Evolutionary conservation across 148 eudicot species (phyloP).

Genomic region (Cornus controversa): DNA sequence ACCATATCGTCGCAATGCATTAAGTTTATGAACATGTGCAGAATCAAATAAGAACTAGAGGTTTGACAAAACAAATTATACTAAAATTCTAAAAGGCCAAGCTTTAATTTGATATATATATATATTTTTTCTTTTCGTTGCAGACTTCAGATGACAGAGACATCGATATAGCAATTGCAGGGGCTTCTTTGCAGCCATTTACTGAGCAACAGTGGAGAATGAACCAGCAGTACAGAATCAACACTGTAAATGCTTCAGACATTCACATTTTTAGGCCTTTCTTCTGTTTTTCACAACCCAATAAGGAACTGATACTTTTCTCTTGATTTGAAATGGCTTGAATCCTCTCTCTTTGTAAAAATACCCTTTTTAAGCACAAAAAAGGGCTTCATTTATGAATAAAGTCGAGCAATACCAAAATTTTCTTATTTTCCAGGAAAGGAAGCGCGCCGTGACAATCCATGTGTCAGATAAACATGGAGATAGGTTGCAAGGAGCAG

Average conservation of each 20-base stretch:
- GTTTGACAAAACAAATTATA: neutral
- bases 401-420: no score
- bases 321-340: neutral
- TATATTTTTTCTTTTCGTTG: neutral
- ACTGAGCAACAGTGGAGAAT: constrained; percentile 69
- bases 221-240: constrained; percentile 57
- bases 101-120: neutral
- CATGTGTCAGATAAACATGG: constrained; percentile 69
- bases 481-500: constrained; percentile 59
- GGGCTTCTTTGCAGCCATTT: constrained; percentile 81
- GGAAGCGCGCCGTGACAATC: constrained; percentile 73
- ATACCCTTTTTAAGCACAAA: no score
- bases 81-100: neutral
- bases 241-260: constrained; percentile 34
- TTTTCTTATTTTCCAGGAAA: constrained; percentile 37
- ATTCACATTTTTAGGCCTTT: neutral
- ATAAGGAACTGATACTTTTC: neutral
- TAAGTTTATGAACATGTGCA: neutral
- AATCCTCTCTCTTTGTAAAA: neutral
- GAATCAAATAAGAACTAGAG: no score
- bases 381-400: no score
- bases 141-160: constrained; percentile 46
- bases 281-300: neutral
- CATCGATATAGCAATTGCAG: constrained; percentile 46
- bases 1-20: neutral